Evolutionary conservation across 2,329 filamentous ascomycete genomes (phyloP).

Genomic region (Periconia macrospinosa): DNA sequence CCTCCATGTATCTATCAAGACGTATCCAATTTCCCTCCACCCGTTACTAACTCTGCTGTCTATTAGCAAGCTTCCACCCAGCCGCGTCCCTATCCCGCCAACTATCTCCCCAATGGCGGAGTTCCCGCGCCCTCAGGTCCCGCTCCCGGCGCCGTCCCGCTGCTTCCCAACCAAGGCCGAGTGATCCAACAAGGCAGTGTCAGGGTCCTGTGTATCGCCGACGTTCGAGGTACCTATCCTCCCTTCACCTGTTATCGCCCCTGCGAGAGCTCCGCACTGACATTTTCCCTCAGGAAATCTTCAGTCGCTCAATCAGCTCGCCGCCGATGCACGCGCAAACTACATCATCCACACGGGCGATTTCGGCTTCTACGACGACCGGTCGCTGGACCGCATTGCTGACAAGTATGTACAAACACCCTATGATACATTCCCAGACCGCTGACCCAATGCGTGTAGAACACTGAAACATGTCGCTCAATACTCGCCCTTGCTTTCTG

Average conservation of each 20-base stretch:
- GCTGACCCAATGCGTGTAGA: slow-evolving; percentile 51
- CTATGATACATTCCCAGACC: not conserved
- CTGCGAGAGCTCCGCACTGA: not conserved
- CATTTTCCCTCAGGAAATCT: slow-evolving; percentile 75
- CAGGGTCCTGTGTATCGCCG: slow-evolving; percentile 55
- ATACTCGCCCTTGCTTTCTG: slow-evolving; percentile 91
- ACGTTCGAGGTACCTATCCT: slow-evolving; percentile 51
- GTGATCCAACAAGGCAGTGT: slow-evolving; percentile 54
- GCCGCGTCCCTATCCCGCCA: slow-evolving; percentile 53
- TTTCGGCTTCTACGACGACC: slow-evolving; percentile 98
- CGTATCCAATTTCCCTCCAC: not conserved
- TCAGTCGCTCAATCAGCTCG: slow-evolving; percentile 92
- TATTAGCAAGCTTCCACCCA: slow-evolving; percentile 54
- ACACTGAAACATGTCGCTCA: slow-evolving; percentile 98
- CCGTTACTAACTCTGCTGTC: slow-evolving; percentile 2
- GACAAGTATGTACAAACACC: slow-evolving; percentile 74
- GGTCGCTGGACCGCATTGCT: slow-evolving; percentile 92
- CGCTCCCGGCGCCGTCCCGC: slow-evolving; percentile 48
- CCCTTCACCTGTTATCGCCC: not conserved
- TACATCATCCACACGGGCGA: slow-evolving; percentile 99
- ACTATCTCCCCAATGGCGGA: slow-evolving; percentile 52
- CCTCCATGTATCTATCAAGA: no score
- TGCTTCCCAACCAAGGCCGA: slow-evolving; percentile 57
- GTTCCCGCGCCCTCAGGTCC: slow-evolving; percentile 44
- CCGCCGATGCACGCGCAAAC: slow-evolving; percentile 90